Evolutionary conservation across 2,329 filamentous ascomycete genomes (phyloP).

Genomic region (Xylaria sp.): DNA sequence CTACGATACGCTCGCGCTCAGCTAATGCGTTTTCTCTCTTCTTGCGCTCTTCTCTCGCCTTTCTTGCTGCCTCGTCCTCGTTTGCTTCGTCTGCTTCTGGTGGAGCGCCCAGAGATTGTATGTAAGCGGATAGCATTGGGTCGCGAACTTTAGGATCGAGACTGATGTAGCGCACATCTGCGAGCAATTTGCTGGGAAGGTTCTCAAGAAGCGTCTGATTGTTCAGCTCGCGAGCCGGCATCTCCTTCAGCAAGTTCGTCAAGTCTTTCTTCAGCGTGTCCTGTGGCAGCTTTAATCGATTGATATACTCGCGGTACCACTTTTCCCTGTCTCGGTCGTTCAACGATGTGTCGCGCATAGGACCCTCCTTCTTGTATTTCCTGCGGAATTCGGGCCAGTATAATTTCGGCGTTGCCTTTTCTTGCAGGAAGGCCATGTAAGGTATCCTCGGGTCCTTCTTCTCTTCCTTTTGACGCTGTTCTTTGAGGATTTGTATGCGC

Average conservation of each 20-base stretch:
- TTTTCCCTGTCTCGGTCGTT: slow-evolving; percentile 75
- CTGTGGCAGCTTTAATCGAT: slow-evolving; percentile 59
- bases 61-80: slow-evolving; percentile 47
- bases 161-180: slow-evolving; percentile 65
- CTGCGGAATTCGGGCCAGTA: slow-evolving; percentile 97
- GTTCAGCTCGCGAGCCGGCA: slow-evolving; percentile 56
- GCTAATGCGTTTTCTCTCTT: slow-evolving; percentile 62
- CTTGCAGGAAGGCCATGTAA: slow-evolving; percentile 75
- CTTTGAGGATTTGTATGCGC: slow-evolving; percentile 66
- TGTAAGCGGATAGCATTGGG: slow-evolving; percentile 59
- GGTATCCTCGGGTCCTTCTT: slow-evolving; percentile 78
- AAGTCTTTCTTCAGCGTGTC: slow-evolving; percentile 66
- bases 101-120: slow-evolving; percentile 57
- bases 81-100: slow-evolving; percentile 42
- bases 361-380: slow-evolving; percentile 75
- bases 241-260: slow-evolving; percentile 55
- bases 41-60: slow-evolving; percentile 45
- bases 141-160: slow-evolving; percentile 58
- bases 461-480: slow-evolving; percentile 66
- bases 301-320: slow-evolving; percentile 69
- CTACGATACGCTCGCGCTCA: slow-evolving; percentile 57
- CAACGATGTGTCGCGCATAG: slow-evolving; percentile 70
- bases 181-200: slow-evolving; percentile 57
- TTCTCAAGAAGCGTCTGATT: slow-evolving; percentile 49
- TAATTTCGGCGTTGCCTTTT: slow-evolving; percentile 79